phyloP scores from a whole-genome alignment of 176 grass and related monocot species.

The Olyra latifolia region DNA sequence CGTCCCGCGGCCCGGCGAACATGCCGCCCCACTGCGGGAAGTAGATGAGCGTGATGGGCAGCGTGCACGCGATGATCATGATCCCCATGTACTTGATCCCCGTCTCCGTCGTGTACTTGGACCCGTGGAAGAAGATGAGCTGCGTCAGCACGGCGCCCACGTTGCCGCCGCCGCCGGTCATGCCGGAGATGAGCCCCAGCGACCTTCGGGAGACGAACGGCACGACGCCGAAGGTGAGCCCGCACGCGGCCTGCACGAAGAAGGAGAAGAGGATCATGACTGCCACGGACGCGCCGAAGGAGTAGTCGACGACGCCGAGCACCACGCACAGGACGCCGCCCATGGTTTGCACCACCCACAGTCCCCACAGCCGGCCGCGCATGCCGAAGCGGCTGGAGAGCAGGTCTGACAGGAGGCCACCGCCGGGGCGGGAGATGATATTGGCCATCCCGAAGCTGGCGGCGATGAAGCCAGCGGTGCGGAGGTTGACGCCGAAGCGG shows the following conservation, averaged over 20 bases:
- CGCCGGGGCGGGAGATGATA: slow-evolving; percentile 69
- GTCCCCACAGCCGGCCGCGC: slow-evolving; percentile 86
- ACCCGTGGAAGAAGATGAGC: slow-evolving; percentile 83
- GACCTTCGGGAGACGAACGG: slow-evolving; percentile 83
- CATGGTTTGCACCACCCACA: slow-evolving; percentile 74
- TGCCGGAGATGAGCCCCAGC: slow-evolving; percentile 79
- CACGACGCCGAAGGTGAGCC: slow-evolving; percentile 84
- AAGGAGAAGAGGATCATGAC: slow-evolving; percentile 90
- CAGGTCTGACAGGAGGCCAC: slow-evolving; percentile 72
- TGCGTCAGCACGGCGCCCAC: slow-evolving; percentile 87
- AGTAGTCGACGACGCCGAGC: slow-evolving; percentile 54
- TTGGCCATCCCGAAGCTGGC: slow-evolving; percentile 93
- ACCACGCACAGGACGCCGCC: slow-evolving; percentile 65
- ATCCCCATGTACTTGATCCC: slow-evolving; percentile 92
- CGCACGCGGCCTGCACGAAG: slow-evolving; percentile 81
- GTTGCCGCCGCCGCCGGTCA: slow-evolving; percentile 83
- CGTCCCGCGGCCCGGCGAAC: slow-evolving; percentile 27
- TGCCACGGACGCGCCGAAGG: slow-evolving; percentile 48
- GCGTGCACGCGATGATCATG: slow-evolving; percentile 89
- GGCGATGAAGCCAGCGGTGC: slow-evolving; percentile 67
- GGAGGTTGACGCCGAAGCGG: slow-evolving; percentile 73
- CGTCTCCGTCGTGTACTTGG: slow-evolving; percentile 68
- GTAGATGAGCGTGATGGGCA: slow-evolving; percentile 59
- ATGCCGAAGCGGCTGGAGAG: slow-evolving; percentile 68
- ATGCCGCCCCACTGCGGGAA: slow-evolving; percentile 93